Evolutionary conservation across 1,284 basidiomycete species (phyloP), one percentile per base, ranked within the genome.

Genomic region (Anthracocystis walkeri): DNA sequence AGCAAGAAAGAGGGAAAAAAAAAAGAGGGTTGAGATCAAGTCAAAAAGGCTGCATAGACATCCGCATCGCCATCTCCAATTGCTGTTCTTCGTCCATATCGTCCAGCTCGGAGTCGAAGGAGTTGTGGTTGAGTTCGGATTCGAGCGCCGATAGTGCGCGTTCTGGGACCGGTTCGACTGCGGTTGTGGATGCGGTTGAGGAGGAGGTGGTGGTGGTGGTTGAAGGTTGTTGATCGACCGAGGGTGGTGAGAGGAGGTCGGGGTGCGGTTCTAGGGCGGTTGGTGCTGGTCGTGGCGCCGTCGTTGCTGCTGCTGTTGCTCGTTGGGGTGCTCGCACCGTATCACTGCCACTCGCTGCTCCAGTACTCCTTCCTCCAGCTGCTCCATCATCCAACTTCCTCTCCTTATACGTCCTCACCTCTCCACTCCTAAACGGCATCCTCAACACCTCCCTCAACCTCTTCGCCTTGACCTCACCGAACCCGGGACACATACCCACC

Each of bases 391-490:
- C 50, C 20, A 21, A 21, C 27, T 88, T 86, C 69, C 87, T 88
- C 21, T 89, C 89, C 65, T 87, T 94, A 89, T 91, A 92, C 93
- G 86, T 91, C 93, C 78, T 93, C 88, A 41, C 87, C 86, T 86
- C 88, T 90, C 68, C 89, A 86, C 42, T 84, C 77, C 40, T 85
- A 74, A 89, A 89, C 0, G 87, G 86, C 52, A 86, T 85, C 40
- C 82, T 84, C 80, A 90, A 89, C 0, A 88, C 88, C 29, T 89
- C 88, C 11, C 85, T 69, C 31, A 90, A 82, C 1, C 88, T 85
- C 16, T 91, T 92, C 38, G 96, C 94, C 86, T 99, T 99, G 60
- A 95, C 91, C 74, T 93, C 93, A 3, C 97, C 97, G 62, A 99
- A 92, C 0, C 97, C 97, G 4, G 97, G 95, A 46, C 97, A 90